Percentiles rank a stretch among this genome's conserved stretches.
Conservation (phyloP, 129 eudicot genomes). For the Centella asiatica region DNA sequence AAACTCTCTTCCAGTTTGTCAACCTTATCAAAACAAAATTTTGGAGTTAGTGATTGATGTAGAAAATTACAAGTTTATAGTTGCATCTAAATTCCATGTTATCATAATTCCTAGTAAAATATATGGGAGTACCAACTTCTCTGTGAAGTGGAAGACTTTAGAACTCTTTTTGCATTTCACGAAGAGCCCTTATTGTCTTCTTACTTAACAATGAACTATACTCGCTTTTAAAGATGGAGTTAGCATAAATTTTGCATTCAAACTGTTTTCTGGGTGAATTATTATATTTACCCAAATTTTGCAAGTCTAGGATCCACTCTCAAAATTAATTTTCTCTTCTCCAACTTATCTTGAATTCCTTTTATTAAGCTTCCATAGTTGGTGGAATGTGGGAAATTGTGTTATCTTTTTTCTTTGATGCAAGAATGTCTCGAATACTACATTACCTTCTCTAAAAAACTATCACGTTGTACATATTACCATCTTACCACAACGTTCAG, state of each 20-base stretch:
- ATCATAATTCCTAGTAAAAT: not conserved
- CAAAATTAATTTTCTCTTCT: not conserved
- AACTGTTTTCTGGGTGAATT: not conserved
- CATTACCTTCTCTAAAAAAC: too few species aligned
- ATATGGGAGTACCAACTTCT: not conserved
- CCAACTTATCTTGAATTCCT: not conserved
- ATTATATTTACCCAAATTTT: not conserved
- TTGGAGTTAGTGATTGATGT: slow-evolving; percentile 1
- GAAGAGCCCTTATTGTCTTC: too few species aligned
- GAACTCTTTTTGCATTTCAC: too few species aligned
- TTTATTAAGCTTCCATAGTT: too few species aligned
- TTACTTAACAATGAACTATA: too few species aligned
- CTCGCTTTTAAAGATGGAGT: not conserved
- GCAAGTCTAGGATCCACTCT: too few species aligned
- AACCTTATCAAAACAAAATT: slow-evolving; percentile 41
- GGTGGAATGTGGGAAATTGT: not conserved
- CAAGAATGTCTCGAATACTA: not conserved
- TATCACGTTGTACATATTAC: too few species aligned
- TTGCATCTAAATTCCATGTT: not conserved
- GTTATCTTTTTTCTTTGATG: not conserved
- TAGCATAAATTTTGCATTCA: too few species aligned
- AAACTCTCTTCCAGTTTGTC: slow-evolving; percentile 64
- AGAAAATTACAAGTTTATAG: slow-evolving; percentile 2
- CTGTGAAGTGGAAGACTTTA: too few species aligned
- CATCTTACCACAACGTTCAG: too few species aligned